Evolutionary conservation across 331 rosid genomes (phyloP), one percentile per base, ranked within the genome.

Genomic region (Arachis monticola): DNA sequence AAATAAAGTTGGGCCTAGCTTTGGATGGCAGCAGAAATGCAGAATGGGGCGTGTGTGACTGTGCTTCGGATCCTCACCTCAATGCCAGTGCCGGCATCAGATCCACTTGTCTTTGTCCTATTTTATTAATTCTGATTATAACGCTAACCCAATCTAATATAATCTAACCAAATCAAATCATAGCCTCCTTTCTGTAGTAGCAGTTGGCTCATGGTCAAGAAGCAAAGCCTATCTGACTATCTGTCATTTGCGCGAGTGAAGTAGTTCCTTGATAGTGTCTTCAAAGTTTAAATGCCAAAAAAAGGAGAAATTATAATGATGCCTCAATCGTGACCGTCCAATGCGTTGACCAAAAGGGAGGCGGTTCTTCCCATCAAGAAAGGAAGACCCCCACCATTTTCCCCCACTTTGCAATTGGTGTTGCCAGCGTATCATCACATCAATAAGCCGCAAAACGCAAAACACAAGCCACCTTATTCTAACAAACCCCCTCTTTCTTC

Each of bases 381-480:
- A 35, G 40, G 4, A 35, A 35, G 4, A 35, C 3, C 3, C 40
- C 40, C 40, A 35, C 3, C 40, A 35, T 35, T 2, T 13, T 5
- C 55, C 42, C 47, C 3, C 38, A 64, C 42, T 66, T 55, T 0
- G 17, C 74, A 68, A 55, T 60, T 38, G 44, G 53, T 27, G 48
- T 62, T 47, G n/a, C 8, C 69, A 40, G 61, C 80, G 40, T 35
- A 35, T 1, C 77, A 85, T 70, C 87, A 75, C 78, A 76, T 10
- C 7, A 76, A 74, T 72, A 57, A 67, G 80, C 83, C 85, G 64
- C 87, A 72, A 72, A 86, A 44, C 48, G 6, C 48, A 71, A 74
- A 35, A 35, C 40, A 35, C 40, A 35, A 35, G 5, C 4, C 60
- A 4, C 47, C 63, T 51, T 61, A 74, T 40, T 64, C 30, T 0